phyloP scores from a whole-genome alignment of 208 protist species.

The Lotmaria passim region DNA sequence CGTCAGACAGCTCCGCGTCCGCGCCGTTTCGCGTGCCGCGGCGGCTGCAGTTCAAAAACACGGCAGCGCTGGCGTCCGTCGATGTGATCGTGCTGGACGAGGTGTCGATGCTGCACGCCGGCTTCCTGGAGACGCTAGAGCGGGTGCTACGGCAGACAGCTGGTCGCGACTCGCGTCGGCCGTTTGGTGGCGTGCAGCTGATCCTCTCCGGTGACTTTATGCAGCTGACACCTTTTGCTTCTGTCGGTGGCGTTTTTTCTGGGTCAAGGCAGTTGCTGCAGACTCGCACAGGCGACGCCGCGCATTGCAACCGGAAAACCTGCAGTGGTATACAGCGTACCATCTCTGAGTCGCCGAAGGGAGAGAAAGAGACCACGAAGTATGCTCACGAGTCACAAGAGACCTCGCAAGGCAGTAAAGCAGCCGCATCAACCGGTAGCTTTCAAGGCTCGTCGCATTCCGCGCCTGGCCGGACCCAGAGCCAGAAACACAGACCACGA shows the following conservation, averaged over 20 bases:
- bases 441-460: too few species aligned
- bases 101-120: constrained; percentile 88
- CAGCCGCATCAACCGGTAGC: too few species aligned
- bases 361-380: not conserved
- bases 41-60: constrained; percentile 27
- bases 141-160: constrained; percentile 56
- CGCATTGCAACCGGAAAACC: not conserved
- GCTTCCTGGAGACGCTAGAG: constrained; percentile 85
- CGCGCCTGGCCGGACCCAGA: too few species aligned
- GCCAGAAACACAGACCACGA: too few species aligned
- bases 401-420: too few species aligned
- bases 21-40: not conserved
- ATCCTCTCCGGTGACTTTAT: constrained; percentile 94
- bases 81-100: constrained; percentile 90
- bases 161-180: constrained; percentile 34
- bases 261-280: not conserved
- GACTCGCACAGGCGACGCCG: not conserved
- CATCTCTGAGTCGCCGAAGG: not conserved
- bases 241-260: not conserved
- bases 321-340: not conserved
- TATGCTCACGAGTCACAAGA: too few species aligned
- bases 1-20: not conserved
- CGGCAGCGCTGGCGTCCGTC: constrained; percentile 3
- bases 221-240: constrained; percentile 81
- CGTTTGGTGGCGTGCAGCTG: constrained; percentile 93